Conservation (phyloP, 257 asterid species). For the Solanum pennellii region DNA sequence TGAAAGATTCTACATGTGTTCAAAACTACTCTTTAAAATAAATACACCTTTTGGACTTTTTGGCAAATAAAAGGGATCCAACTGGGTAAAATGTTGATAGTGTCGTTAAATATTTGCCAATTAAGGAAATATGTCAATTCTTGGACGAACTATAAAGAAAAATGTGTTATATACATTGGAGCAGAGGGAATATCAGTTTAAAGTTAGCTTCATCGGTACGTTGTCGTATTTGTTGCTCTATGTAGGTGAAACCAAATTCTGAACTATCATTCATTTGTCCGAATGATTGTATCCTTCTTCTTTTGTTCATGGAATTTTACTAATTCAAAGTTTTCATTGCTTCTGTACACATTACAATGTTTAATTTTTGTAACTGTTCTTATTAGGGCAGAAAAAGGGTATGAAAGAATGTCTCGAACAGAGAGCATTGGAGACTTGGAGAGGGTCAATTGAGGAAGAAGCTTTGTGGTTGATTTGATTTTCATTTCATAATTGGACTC, state of each 20-base stretch:
- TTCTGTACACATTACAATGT: background rate
- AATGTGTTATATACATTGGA: background rate
- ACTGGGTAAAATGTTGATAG: background rate
- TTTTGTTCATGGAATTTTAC: background rate
- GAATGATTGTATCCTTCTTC: background rate
- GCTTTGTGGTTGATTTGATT: background rate
- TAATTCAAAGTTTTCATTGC: background rate
- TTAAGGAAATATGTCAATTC: background rate
- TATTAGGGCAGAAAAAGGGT: conserved; percentile 54
- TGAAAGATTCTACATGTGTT: background rate
- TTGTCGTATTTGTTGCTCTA: background rate
- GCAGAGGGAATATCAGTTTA: background rate
- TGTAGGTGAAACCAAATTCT: background rate
- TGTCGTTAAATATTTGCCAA: background rate
- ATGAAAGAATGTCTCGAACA: conserved; percentile 20
- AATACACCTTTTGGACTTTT: background rate
- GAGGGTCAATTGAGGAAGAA: background rate
- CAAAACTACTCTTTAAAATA: background rate
- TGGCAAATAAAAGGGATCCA: background rate
- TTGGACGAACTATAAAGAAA: background rate
- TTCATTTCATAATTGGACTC: background rate
- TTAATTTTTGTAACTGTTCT: conserved; percentile 5
- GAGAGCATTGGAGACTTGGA: background rate
- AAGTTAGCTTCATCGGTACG: background rate
- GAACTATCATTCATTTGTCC: background rate